Evolutionary conservation across 2,329 filamentous ascomycete genomes (phyloP).

Genomic region (Calycina marina): DNA sequence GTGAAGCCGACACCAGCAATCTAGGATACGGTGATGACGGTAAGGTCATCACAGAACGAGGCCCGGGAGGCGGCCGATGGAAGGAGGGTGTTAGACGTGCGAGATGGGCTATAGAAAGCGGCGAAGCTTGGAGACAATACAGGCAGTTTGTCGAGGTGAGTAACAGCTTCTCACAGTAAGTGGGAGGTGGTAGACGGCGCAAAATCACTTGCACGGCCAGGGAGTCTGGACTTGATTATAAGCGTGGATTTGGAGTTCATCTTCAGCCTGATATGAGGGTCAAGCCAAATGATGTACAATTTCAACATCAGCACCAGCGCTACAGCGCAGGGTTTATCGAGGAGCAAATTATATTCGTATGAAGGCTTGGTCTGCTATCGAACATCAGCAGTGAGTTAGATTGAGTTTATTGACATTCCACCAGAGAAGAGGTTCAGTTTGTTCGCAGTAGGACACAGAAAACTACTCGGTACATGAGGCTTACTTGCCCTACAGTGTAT

Average conservation of each 20-base stretch:
- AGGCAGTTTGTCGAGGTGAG: conserved; percentile 67
- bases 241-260: background rate
- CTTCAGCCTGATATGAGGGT: background rate
- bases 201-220: too few relatives aligned
- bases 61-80: conserved; percentile 79
- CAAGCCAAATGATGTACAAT: background rate
- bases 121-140: conserved; percentile 75
- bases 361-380: too few relatives aligned
- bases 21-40: conserved; percentile 75
- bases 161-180: conserved; percentile 18
- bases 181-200: too few relatives aligned
- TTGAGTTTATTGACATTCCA: too few relatives aligned
- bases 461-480: too few relatives aligned
- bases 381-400: too few relatives aligned
- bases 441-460: too few relatives aligned
- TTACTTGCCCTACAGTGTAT: too few relatives aligned
- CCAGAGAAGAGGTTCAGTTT: too few relatives aligned
- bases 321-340: too few relatives aligned
- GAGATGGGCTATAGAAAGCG: conserved; percentile 75
- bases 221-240: background rate
- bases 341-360: too few relatives aligned
- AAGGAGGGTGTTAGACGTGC: conserved; percentile 86
- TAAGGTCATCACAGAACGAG: conserved; percentile 64
- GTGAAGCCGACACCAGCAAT: conserved; percentile 65
- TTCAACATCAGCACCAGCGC: background rate